Conservation (phyloP, 768 basidiomycete genomes). For the Naganishia vaughanmartiniae region DNA sequence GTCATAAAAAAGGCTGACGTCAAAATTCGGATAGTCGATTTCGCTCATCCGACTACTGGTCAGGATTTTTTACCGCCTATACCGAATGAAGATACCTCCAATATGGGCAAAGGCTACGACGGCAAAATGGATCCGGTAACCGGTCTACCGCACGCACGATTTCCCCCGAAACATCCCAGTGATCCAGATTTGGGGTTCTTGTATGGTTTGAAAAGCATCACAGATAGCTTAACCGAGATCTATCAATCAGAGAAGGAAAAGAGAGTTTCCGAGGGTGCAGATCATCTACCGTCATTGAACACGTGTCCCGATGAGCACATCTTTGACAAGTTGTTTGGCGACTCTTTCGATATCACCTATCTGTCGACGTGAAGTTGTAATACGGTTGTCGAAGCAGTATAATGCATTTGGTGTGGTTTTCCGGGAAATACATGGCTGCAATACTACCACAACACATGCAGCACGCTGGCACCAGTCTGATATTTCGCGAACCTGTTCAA, state of each 20-base stretch:
- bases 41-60: constrained; percentile 96
- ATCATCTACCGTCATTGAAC: constrained; percentile 17
- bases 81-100: constrained; percentile 46
- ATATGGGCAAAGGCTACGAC: constrained; percentile 70
- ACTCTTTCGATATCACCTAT: constrained; percentile 30
- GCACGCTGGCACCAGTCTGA: background rate
- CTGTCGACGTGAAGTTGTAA: constrained; percentile 34
- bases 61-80: constrained; percentile 70
- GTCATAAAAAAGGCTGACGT: constrained; percentile 69
- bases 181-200: constrained; percentile 92
- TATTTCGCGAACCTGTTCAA: background rate
- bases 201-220: constrained; percentile 79
- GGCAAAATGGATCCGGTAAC: constrained; percentile 77
- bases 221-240: constrained; percentile 71
- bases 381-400: background rate
- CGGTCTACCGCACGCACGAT: constrained; percentile 82
- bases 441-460: background rate
- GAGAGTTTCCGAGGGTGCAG: constrained; percentile 58
- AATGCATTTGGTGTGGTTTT: background rate
- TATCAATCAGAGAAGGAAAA: constrained; percentile 81
- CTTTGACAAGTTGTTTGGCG: constrained; percentile 35
- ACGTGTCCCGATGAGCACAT: constrained; percentile 40
- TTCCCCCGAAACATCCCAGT: constrained; percentile 85
- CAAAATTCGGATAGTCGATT: constrained; percentile 94
- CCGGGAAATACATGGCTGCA: background rate